These are phyloP conservation scores for Trametes coccinea DNA, from an alignment of 768 basidiomycete species.

Conservation along the genomic window DNA sequence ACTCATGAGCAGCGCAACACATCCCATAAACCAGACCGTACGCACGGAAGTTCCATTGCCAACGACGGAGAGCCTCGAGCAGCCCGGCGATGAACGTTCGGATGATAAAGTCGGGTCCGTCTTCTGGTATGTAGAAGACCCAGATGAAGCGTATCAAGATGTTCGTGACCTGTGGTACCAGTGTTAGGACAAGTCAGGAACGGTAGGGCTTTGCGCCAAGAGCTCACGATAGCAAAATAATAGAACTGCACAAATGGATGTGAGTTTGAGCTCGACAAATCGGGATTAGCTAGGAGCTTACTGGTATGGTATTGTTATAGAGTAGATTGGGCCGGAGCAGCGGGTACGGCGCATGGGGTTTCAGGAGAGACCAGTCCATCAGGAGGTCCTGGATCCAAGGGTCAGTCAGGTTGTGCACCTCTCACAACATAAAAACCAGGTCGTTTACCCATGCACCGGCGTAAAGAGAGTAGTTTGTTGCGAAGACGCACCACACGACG, in stretches of 20 bases:
- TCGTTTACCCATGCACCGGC: constrained; percentile 72
- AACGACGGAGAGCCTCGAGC: constrained; percentile 77
- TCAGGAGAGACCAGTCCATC: constrained; percentile 91
- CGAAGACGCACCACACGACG: constrained; percentile 67
- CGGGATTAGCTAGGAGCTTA: constrained; percentile 34
- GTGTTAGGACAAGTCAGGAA: background rate
- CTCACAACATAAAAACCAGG: background rate
- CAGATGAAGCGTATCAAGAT: constrained; percentile 78
- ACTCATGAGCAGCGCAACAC: background rate
- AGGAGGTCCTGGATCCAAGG: constrained; percentile 61
- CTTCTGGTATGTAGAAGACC: constrained; percentile 70
- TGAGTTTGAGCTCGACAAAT: background rate
- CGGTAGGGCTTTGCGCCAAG: background rate
- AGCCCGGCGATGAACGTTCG: constrained; percentile 68
- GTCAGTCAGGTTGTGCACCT: background rate
- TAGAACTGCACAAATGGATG: constrained; percentile 50
- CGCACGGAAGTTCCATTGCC: constrained; percentile 93
- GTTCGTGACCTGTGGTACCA: constrained; percentile 59
- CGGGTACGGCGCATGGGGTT: constrained; percentile 52
- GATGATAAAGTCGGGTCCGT: constrained; percentile 48
- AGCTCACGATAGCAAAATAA: constrained; percentile 73
- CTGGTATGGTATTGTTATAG: constrained; percentile 63
- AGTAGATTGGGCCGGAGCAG: constrained; percentile 75
- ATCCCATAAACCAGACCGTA: constrained; percentile 10
- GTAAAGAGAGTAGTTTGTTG: constrained; percentile 66